Base-by-base conservation (phyloP, 1,139 yeast genomes). In the Yamadazyma aaseri region DNA sequence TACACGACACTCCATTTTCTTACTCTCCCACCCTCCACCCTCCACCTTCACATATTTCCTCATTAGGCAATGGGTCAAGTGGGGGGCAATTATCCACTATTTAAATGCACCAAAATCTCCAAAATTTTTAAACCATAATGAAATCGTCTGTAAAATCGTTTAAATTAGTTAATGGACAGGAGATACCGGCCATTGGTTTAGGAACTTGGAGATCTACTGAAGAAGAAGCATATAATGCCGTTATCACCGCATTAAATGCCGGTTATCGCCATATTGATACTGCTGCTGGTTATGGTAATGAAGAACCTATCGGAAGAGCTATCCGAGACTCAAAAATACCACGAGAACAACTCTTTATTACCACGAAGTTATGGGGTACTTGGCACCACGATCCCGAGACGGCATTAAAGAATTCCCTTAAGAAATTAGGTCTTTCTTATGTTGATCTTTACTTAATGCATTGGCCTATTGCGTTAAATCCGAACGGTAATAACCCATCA, bases 231-330 rank as follows among this genome's bases (percentile, higher is more conserved):
- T 75, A 77, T 51, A 60, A 68, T 16, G 75, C 92, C 13, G 84
- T 79, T 20, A 60, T 73, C 39, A 26, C 28, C 15, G 84, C 36
- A 1, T 60, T 86, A 44, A 67, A 76, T 48, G 63, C 71, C 18
- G 95, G 95, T 14, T 84, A 85, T 60, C 73, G 80, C 48, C 95
- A 85, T 61, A 81, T 86, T 44, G 95, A 86, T 56, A 76, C 87
- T 36, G 95, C 95, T 32, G 79, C 77, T 31, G 73, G 75, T 36
- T 84, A 84, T 58, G 66, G 65, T 14, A 84, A 83, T 51, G 92
- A 84, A 55, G 76, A 61, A 27, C 74, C 69, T 33, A 86, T 86
- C 36, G 95, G 95, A 30, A 49, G 56, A 35, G 81, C 75, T 17
- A 78, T 84, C 53, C 76, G 63, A 40, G 83, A 81, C 36, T 76